Evolutionary conservation across 1,284 basidiomycete genomes (phyloP), one percentile per base, ranked within the genome.

Genomic region (Cryptococcus wingfieldii): DNA sequence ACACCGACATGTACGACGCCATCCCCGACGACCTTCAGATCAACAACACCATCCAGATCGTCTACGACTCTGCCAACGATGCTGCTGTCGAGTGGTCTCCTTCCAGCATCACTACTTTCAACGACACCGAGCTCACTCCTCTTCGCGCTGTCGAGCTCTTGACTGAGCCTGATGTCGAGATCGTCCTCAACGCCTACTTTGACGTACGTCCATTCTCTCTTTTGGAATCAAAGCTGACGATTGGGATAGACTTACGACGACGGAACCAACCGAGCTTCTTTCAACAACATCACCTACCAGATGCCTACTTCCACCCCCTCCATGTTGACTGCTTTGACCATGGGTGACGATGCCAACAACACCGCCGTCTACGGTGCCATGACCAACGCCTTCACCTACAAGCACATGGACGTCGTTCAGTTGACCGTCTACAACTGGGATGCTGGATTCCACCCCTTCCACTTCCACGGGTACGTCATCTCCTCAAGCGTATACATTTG

Each of bases 361-460:
- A 74, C 77, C 37, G 71, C 69, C n/a, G 85, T 89, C 10, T 97
- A 96, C 74, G 92, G 93, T 12, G 83, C 68, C 6, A 77, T 78
- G 67, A 80, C 88, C 8, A 82, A 83, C 67, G 85, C 84, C 62
- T 84, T 88, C 66, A 80, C 94, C 8, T 72, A 94, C 34, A 79
- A 89, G 38, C 84, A 90, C 67, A 78, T 85, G 43, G 84, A 89
- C 10, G 86, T 88, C 4, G 78, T 97, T 48, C 86, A 96, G 72
- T 80, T 97, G 52, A 83, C 87, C 1, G 77, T 96, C 48, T 84
- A 86, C 73, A 96, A 95, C 74, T 92, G 90, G 75, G 77, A 78
- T 60, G 64, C 73, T 23, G 77, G 77, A 41, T 75, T 73, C 61
- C 79, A 80, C 57, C 79, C 79, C 1, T 79, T 80, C 75, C 79